Percentiles rank a stretch among this genome's conserved stretches.
These are phyloP conservation scores for Penicillium verhagenii DNA, from an alignment of 495 filamentous ascomycete genomes.

Conservation along the genomic window DNA sequence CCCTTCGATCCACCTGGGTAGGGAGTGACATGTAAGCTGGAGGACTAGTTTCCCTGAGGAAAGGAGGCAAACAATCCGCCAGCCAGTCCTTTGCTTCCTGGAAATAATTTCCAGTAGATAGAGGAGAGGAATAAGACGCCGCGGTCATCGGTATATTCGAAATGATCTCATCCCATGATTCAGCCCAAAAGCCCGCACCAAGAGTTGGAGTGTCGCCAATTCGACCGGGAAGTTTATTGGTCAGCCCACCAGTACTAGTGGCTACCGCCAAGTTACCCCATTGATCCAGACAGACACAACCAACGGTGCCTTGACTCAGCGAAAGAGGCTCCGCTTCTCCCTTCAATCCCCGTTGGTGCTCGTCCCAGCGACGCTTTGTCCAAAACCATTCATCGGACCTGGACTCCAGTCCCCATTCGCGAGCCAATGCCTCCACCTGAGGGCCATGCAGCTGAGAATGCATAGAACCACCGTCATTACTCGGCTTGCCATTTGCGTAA, in stretches of 20 bases:
- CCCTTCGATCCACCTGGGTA: neutral
- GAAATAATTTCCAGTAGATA: neutral
- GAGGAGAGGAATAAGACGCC: neutral
- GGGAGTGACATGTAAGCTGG: conserved; percentile 12
- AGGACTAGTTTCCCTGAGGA: conserved; percentile 6
- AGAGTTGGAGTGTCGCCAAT: conserved; percentile 87
- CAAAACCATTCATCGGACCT: conserved; percentile 74
- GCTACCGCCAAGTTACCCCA: conserved; percentile 73
- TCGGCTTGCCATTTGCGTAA: conserved; percentile 28
- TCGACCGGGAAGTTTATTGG: conserved; percentile 81
- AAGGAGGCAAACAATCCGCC: conserved; percentile 53
- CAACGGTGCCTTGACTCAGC: conserved; percentile 75
- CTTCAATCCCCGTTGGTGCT: conserved; percentile 68
- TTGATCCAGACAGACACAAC: conserved; percentile 74
- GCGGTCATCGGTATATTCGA: neutral
- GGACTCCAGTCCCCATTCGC: conserved; percentile 65
- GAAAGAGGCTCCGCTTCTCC: conserved; percentile 32
- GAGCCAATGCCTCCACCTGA: conserved; percentile 65
- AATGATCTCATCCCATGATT: conserved; percentile 62
- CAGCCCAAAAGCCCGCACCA: conserved; percentile 89
- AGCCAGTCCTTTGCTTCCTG: conserved; percentile 17
- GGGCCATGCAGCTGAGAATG: conserved; percentile 68
- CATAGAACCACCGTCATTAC: conserved; percentile 45
- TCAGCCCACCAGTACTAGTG: conserved; percentile 84
- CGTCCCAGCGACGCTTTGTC: conserved; percentile 77